These are phyloP conservation scores for Jimgerdemannia flammicorona DNA, from an alignment of 192 early-diverging fungal genomes.

Conservation along the genomic window DNA sequence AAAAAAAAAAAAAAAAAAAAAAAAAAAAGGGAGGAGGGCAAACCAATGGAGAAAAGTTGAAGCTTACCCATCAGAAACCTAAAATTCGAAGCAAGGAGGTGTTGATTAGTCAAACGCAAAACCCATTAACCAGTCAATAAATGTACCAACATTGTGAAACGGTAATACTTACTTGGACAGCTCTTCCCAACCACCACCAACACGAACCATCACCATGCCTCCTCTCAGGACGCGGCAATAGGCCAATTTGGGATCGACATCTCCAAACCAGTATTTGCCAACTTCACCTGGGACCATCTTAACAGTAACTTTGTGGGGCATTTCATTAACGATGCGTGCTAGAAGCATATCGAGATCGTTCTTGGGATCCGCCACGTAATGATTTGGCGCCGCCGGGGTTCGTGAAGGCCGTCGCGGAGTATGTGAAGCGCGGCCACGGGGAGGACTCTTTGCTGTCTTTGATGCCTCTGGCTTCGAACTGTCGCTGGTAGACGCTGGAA, in stretches of 20 bases:
- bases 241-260: conserved; percentile 55
- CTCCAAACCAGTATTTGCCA: conserved; percentile 63
- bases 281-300: conserved; percentile 50
- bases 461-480: not conserved
- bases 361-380: conserved; percentile 47
- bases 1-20: no score
- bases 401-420: not conserved
- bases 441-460: not conserved
- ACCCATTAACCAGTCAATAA: not conserved
- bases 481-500: not conserved
- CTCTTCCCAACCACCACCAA: conserved; percentile 63
- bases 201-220: conserved; percentile 64
- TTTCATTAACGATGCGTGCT: conserved; percentile 56
- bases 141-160: not conserved
- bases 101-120: not conserved
- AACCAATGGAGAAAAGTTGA: conserved; percentile 8
- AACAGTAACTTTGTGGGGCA: conserved; percentile 44
- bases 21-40: conserved; percentile 18
- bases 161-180: conserved; percentile 44
- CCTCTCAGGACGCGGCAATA: conserved; percentile 61
- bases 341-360: conserved; percentile 58
- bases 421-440: not conserved
- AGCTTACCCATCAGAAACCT: conserved; percentile 1
- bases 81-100: not conserved
- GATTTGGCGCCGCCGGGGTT: conserved; percentile 4